A percentile compares a stretch with the other conserved stretches of the same genome.
phyloP scores from a whole-genome alignment of 148 eudicot genomes.

The Arbutus unedo region DNA sequence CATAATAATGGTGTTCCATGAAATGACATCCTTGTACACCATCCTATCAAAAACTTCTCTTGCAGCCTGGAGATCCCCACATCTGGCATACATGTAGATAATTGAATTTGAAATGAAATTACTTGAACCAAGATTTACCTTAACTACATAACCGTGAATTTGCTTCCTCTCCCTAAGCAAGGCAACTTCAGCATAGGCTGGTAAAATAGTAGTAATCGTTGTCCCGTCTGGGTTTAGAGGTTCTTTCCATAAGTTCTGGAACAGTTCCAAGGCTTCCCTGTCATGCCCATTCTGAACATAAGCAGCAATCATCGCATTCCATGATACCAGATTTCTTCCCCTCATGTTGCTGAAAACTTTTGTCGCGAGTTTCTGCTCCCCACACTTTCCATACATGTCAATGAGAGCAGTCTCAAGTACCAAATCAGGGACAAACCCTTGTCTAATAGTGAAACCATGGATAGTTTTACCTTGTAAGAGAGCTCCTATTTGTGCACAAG shows the following conservation, averaged over 20 bases:
- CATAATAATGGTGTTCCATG: conserved; percentile 82
- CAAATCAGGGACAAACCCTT: conserved; percentile 38
- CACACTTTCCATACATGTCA: conserved; percentile 64
- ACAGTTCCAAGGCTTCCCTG: conserved; percentile 44
- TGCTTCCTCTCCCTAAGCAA: conserved; percentile 55
- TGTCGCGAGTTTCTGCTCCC: conserved; percentile 33
- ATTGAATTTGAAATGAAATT: conserved; percentile 48
- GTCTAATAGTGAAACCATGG: conserved; percentile 49
- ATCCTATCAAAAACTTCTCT: conserved; percentile 41
- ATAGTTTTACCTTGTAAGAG: conserved; percentile 42
- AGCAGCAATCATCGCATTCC: conserved; percentile 65
- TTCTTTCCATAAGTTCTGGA: conserved; percentile 26
- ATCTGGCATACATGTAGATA: conserved; percentile 61
- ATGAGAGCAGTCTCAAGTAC: conserved; percentile 55
- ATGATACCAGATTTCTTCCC: conserved; percentile 42
- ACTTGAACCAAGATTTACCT: conserved; percentile 21
- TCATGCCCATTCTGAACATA: conserved; percentile 47
- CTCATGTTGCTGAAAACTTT: conserved; percentile 33
- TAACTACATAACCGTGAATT: conserved; percentile 47
- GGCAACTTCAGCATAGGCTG: conserved; percentile 65
- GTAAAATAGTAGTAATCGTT: conserved; percentile 45
- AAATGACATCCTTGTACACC: conserved; percentile 47
- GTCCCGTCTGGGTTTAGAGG: conserved; percentile 47
- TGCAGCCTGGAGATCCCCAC: conserved; percentile 59
- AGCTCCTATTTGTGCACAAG: conserved; percentile 51